Evolutionary conservation across 2,329 filamentous ascomycete genomes (phyloP).

Genomic region (Colletotrichum spinosum): DNA sequence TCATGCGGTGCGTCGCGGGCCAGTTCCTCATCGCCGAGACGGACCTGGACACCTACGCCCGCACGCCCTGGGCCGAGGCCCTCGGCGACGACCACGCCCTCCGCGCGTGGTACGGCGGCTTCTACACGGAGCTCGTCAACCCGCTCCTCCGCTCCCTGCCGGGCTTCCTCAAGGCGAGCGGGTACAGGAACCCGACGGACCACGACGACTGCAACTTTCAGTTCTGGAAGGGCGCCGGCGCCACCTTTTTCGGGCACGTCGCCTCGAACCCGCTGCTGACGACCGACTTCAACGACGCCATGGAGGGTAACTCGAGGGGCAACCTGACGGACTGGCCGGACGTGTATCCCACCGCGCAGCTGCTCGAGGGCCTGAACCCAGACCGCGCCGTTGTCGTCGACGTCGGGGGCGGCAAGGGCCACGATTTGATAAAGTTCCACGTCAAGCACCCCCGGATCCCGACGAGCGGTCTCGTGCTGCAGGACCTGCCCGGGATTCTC

Average conservation of each 20-base stretch:
- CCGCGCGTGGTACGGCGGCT: conserved; percentile 46
- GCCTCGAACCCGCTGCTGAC: conserved; percentile 44
- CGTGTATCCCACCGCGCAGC: conserved; percentile 36
- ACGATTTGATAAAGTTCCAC: conserved; percentile 50
- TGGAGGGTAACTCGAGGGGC: conserved; percentile 52
- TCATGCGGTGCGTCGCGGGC: conserved; percentile 50
- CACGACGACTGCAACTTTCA: conserved; percentile 48
- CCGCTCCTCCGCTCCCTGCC: conserved; percentile 48
- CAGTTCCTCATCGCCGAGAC: conserved; percentile 50
- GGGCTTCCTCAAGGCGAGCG: conserved; percentile 46
- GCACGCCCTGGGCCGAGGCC: conserved; percentile 47
- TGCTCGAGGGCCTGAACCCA: conserved; percentile 43
- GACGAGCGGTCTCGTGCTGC: conserved; percentile 46
- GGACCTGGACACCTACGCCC: conserved; percentile 47
- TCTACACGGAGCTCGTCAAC: conserved; percentile 48
- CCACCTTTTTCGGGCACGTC: conserved; percentile 48
- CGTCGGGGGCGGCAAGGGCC: conserved; percentile 51
- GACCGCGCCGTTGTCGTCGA: conserved; percentile 48
- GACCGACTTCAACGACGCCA: conserved; percentile 48
- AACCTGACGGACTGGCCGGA: conserved; percentile 52
- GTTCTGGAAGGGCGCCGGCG: conserved; percentile 42
- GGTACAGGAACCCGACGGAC: conserved; percentile 50
- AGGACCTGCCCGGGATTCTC: conserved; percentile 49
- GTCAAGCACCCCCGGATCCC: conserved; percentile 41
- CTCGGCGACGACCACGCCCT: conserved; percentile 45